Base-by-base conservation (phyloP, 2,329 filamentous ascomycete species). In the Colletotrichum musicola region DNA sequence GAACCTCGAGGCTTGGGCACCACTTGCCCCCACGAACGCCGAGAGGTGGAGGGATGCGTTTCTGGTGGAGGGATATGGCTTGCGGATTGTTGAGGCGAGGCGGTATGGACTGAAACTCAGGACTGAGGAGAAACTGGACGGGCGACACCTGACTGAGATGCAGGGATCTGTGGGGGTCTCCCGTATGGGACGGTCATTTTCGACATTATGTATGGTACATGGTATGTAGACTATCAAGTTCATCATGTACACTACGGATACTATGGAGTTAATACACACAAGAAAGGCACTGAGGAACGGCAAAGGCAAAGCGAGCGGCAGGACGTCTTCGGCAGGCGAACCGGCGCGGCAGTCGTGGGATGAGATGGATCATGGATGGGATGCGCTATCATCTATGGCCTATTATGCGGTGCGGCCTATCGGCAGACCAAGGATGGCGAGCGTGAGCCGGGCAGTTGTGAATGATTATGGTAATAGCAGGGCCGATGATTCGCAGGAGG, bases 401-500 rank as follows among this genome's bases (percentile, higher is more conserved):
- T 25, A 25, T 25, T 25, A 25, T 25, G 22, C 22, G 22, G 22
- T 25, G 22, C 22, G 22, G 22, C 22, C 22, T 4, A 25, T 25
- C 22, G 22, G 22, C 22, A 25, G 22, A 25, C 22, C 22, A 25
- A 25, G 22, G 22, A 25, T 25, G 4, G 22, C 22, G 22, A 25
- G 22, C 22, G 22, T 25, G 22, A 25, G 53, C 42, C 18, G 38
- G 3, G 38, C 38, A 2, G 38, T 10, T 2, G 38, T 40, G 38
- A 12, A 65, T 46, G 40, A 46, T 14, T 44, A 25, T 10, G 12
- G 27, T 46, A 62, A 14, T 64, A 64, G 46, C 60, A 68, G 53
- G 64, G 53, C n/a, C 47, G 60, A 64, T 68, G 64, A 68, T 68
- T 68, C 64, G 64, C 64, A 64, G 60, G 18, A 68, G 53, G 22